Percentiles rank a stretch among this genome's conserved stretches.
Evolutionary conservation across 805 yeast species (phyloP).

Genomic region (Candida ulmi): DNA sequence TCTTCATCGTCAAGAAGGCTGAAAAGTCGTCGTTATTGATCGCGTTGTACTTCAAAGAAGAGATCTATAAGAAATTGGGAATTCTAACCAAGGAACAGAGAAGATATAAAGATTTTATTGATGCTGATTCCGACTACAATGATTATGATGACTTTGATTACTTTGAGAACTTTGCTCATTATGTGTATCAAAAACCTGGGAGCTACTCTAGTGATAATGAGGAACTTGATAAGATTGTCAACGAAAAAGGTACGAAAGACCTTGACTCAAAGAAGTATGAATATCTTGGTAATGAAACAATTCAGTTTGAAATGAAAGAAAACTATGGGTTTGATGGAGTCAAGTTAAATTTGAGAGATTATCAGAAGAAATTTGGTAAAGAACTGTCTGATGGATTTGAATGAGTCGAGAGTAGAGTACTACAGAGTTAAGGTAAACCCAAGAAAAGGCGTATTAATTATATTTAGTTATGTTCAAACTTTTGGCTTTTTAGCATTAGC

Average conservation of each 20-base stretch:
- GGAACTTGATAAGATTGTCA: conserved; percentile 2
- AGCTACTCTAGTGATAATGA: conserved; percentile 3
- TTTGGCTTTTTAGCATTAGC: conserved; percentile 13
- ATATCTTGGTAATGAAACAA: neutral
- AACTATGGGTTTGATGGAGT: conserved; percentile 20
- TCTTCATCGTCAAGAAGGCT: conserved; percentile 9
- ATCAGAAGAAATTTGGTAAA: neutral
- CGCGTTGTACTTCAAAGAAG: conserved; percentile 11
- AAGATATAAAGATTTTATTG: conserved; percentile 4
- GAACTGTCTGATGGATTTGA: too few relatives aligned
- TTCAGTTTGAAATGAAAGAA: conserved; percentile 13
- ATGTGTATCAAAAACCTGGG: conserved; percentile 6
- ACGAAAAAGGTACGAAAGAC: neutral
- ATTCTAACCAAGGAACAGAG: conserved; percentile 8
- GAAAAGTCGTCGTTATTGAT: conserved; percentile 10
- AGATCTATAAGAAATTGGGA: conserved; percentile 13
- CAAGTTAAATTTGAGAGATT: conserved; percentile 4
- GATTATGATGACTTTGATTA: conserved; percentile 16
- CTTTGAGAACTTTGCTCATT: conserved; percentile 13
- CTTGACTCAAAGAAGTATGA: neutral
- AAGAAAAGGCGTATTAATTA: too few relatives aligned
- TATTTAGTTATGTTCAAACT: conserved; percentile 2
- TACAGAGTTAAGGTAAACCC: too few relatives aligned
- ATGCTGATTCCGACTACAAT: conserved; percentile 8
- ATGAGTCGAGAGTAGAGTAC: too few relatives aligned